Evolutionary conservation across 2,329 filamentous ascomycete genomes (phyloP).

Genomic region (Grosmannia penicillata): DNA sequence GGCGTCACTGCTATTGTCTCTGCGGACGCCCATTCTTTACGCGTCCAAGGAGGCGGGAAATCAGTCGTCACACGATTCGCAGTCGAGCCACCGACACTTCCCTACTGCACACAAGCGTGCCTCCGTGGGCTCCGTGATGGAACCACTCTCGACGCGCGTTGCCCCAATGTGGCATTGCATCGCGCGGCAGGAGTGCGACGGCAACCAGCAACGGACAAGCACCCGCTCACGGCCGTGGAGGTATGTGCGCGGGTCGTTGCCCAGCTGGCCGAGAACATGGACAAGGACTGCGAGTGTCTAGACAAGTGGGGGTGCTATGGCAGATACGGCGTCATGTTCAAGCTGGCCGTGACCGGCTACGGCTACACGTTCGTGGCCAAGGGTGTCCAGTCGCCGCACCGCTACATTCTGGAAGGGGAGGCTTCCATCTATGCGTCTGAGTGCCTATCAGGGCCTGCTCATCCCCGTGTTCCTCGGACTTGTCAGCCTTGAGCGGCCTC

Average conservation of each 20-base stretch:
- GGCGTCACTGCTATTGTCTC: too few species aligned
- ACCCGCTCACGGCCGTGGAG: not conserved
- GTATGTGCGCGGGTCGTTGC: not conserved
- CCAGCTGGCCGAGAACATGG: not conserved
- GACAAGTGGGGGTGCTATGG: not conserved
- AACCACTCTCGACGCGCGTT: not conserved
- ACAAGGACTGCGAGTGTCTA: not conserved
- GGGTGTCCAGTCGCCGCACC: constrained; percentile 1
- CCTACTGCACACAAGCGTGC: constrained; percentile 1
- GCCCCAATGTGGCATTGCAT: constrained; percentile 1
- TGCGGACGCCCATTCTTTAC: too few species aligned
- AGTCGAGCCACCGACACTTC: not conserved
- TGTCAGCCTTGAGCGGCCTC: not conserved
- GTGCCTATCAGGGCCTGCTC: constrained; percentile 2
- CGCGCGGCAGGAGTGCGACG: not conserved
- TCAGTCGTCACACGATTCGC: too few species aligned
- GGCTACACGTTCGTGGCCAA: constrained; percentile 10
- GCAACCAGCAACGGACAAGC: not conserved
- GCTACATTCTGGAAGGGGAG: constrained; percentile 1
- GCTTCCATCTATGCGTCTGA: constrained; percentile 1
- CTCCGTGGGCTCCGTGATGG: not conserved
- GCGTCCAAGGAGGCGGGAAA: too few species aligned
- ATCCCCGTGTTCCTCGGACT: constrained; percentile 6
- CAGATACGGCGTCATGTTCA: constrained; percentile 5
- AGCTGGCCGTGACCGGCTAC: constrained; percentile 6